Evolutionary conservation across 352 stramenopile genomes (phyloP).

Genomic region (Globisporangium uncinulatum): DNA sequence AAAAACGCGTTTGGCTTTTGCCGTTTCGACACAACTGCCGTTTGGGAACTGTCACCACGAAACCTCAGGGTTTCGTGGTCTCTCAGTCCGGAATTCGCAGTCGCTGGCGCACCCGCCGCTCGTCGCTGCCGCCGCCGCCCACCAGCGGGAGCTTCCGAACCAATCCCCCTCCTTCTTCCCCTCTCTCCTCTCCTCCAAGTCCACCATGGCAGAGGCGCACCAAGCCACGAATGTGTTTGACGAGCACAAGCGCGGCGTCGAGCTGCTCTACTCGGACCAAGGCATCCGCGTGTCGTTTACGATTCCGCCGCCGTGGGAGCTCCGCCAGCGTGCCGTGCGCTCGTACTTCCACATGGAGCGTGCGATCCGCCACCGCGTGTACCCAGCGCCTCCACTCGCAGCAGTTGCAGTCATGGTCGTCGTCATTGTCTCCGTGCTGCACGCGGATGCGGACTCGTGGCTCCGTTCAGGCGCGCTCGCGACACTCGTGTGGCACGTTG

Average conservation of each 20-base stretch:
- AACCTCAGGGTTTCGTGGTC: not conserved
- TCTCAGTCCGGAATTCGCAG: conserved; percentile 15
- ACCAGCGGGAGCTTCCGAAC: too few species aligned
- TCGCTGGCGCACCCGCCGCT: conserved; percentile 2
- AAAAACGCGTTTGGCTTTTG: too few species aligned
- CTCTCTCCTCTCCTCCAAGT: not conserved
- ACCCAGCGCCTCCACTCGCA: conserved; percentile 65
- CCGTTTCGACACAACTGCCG: not conserved
- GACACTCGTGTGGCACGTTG: conserved; percentile 71
- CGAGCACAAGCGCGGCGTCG: conserved; percentile 82
- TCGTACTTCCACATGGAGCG: conserved; percentile 70
- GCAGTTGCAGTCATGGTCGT: conserved; percentile 50
- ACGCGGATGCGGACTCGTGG: conserved; percentile 73
- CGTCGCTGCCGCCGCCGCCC: not conserved
- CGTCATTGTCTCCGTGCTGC: conserved; percentile 54
- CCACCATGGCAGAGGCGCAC: conserved; percentile 78
- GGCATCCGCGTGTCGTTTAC: conserved; percentile 81
- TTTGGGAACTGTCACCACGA: too few species aligned
- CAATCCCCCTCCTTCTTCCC: not conserved
- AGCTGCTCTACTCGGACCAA: conserved; percentile 82
- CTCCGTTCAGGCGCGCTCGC: conserved; percentile 75
- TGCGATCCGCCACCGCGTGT: conserved; percentile 62
- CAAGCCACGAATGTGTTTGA: conserved; percentile 82
- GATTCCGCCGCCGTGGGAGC: conserved; percentile 73
- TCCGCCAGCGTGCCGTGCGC: conserved; percentile 57